A percentile compares a stretch with the other conserved stretches of the same genome.
These are phyloP conservation scores for Wilhelminamyces savonicus DNA, from an alignment of 805 yeast genomes.

Conservation along the genomic window DNA sequence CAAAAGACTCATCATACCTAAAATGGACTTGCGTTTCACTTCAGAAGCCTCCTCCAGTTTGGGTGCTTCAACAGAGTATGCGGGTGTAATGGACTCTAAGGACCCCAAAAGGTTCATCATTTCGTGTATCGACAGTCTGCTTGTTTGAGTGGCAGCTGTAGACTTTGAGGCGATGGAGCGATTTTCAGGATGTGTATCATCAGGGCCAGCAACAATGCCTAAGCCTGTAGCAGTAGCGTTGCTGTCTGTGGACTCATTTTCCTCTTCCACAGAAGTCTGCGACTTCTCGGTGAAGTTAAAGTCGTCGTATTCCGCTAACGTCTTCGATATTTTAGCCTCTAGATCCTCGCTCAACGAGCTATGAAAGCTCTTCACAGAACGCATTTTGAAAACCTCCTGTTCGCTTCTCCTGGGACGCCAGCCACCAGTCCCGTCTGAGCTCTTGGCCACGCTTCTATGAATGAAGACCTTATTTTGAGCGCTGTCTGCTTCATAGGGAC, in stretches of 20 bases:
- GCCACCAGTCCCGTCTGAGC: slow-evolving; percentile 3
- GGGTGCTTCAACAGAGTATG: too few relatives aligned
- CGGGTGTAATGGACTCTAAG: too few relatives aligned
- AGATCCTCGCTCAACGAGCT: slow-evolving; percentile 15
- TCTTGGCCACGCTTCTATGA: slow-evolving; percentile 5
- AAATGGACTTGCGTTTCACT: slow-evolving; percentile 8
- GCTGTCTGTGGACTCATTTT: too few relatives aligned
- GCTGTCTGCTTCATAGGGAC: slow-evolving; percentile 1
- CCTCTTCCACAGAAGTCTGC: too few relatives aligned
- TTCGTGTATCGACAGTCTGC: slow-evolving; percentile 1
- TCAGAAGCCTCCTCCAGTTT: slow-evolving; percentile 1
- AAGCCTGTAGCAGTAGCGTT: too few relatives aligned
- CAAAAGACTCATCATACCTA: slow-evolving; percentile 10
- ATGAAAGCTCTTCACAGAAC: slow-evolving; percentile 15
- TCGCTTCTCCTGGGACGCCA: too few relatives aligned
- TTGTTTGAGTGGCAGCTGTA: too few relatives aligned
- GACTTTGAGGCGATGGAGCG: too few relatives aligned
- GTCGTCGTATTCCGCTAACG: too few relatives aligned
- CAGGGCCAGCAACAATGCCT: too few relatives aligned
- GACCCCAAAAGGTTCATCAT: slow-evolving; percentile 10
- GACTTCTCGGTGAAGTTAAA: too few relatives aligned
- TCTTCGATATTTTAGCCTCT: slow-evolving; percentile 6
- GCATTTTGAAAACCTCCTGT: slow-evolving; percentile 4
- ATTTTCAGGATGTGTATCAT: too few relatives aligned
- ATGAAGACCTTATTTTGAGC: slow-evolving; percentile 11